phyloP scores from a whole-genome alignment of 164 flowering plant species.

The Berberis vulgaris region DNA sequence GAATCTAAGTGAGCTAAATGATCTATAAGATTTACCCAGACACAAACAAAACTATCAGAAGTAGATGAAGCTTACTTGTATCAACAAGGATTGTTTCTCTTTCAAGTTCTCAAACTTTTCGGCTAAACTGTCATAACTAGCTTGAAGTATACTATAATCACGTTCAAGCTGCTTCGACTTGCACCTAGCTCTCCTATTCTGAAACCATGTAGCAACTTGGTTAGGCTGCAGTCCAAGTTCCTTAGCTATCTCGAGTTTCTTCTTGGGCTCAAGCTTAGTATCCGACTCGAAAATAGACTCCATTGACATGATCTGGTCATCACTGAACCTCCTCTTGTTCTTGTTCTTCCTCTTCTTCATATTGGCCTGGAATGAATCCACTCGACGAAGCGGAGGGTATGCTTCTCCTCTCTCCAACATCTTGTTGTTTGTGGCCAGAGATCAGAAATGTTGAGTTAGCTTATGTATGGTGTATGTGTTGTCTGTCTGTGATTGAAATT shows the following conservation, averaged over 20 bases:
- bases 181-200: conserved; percentile 81
- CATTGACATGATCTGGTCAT: conserved; percentile 48
- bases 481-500: too few species aligned
- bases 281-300: conserved; percentile 65
- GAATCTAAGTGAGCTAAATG: too few species aligned
- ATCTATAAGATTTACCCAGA: too few species aligned
- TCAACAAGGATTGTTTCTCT: conserved; percentile 43
- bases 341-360: conserved; percentile 24
- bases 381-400: too few species aligned
- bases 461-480: too few species aligned
- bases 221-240: conserved; percentile 68
- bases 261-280: conserved; percentile 51
- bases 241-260: conserved; percentile 50
- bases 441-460: too few species aligned
- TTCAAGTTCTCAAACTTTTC: conserved; percentile 32
- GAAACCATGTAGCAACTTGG: conserved; percentile 91
- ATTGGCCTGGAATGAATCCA: too few species aligned
- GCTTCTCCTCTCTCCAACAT: too few species aligned
- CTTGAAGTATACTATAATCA: conserved; percentile 34
- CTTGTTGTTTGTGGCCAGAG: too few species aligned
- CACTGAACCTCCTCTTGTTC: conserved; percentile 49
- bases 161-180: conserved; percentile 69
- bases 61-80: conserved; percentile 31
- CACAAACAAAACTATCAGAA: neutral
- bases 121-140: conserved; percentile 36